Base-by-base conservation (phyloP, 805 yeast species). In the Nakazawaea ambrosiae region DNA sequence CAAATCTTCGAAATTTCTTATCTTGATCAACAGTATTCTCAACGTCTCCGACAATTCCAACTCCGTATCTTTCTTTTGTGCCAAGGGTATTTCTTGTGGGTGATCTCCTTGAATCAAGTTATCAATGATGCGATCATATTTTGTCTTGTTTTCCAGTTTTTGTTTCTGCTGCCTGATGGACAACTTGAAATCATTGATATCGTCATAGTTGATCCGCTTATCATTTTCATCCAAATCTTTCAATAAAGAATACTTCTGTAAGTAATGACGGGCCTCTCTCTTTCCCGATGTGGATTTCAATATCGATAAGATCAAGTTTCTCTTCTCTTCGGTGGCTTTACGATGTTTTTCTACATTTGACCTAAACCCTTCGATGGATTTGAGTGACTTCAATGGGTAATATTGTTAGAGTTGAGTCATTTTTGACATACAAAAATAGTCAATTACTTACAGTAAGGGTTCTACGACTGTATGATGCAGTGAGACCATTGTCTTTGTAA, bases 281-380 rank as follows among this genome's bases (percentile, higher is more conserved):
- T 87, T 89, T 1, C 97, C 90, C 5, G 97, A 94, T 4, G 97
- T 85, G 2, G 96, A 80, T 50, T 81, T 81, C 41, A 90, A 65
- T 18, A 90, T 88, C 2, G 96, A 79, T 14, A 87, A 62, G n/a
- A 90, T 80, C 35, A 90, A 62, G 38, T 84, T 85, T 46, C 76
- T 68, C 46, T 76, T 78, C 15, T 74, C 71, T 32, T 66, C 60
- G 7, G 73, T 68, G n/a, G 46, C 28, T 18, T 43, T 43, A 32
- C 45, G 43, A 39, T 56, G 57, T 36, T 45, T 51, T 9, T 38
- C 39, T 8, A 57, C 22, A 34, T 53, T 54, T 11, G 61, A 56
- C 27, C 44, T 46, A 39, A 57, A 53, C 23, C 42, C 37, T 30
- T 37, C 32, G 16, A 45, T 39, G 15, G 40, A 28, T 25, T 37